Evolutionary conservation across 352 stramenopile genomes (phyloP), one percentile per base, ranked within the genome.

Genomic region (Thalassiosira livingstoniorum): DNA sequence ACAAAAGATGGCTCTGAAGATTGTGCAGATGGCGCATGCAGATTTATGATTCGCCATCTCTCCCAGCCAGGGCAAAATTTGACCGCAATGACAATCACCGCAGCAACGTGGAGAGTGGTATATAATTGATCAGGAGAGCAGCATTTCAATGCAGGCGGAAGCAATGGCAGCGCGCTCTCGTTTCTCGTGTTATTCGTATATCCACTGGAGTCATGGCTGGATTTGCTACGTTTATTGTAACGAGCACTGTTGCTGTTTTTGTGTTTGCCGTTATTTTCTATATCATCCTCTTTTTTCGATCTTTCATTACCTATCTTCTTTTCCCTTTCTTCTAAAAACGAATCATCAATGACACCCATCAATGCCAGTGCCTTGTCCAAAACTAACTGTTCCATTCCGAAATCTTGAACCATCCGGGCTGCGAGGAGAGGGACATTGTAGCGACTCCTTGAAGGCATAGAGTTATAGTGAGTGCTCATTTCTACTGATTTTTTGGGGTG

Each of bases 11-110:
- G 43, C 34, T 31, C 5, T 58, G 4, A 18, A 43, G 43, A 39
- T 10, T 60, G 51, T 10, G 60, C 18, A 53, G 60, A 23, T 45
- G 13, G 4, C 27, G 61, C 43, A 72, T 62, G 64, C 2, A 78
- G 64, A 78, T 79, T 68, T 64, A 43, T 72, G 27, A 87, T 81
- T 77, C 75, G 57, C 77, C 80, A 86, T 51, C 75, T 68, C 65
- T 91, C 87, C 85, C 85, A 91, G 25, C 66, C 64, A 18, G 74
- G 75, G 74, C 80, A 85, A n/a, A 91, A 73, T 76, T 91, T 90
- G 62, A 64, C 87, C 64, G 85, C 83, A 10, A 90, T 67, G 21
- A 87, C 75, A 76, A 91, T 82, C 5, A 91, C 80, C 45, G 80
- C 83, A 32, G 87, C 64, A 39, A 91, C 66, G 69, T 87, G 74